These are phyloP conservation scores for Alternaria rosae DNA, from an alignment of 2,329 filamentous ascomycete genomes.

Conservation along the genomic window DNA sequence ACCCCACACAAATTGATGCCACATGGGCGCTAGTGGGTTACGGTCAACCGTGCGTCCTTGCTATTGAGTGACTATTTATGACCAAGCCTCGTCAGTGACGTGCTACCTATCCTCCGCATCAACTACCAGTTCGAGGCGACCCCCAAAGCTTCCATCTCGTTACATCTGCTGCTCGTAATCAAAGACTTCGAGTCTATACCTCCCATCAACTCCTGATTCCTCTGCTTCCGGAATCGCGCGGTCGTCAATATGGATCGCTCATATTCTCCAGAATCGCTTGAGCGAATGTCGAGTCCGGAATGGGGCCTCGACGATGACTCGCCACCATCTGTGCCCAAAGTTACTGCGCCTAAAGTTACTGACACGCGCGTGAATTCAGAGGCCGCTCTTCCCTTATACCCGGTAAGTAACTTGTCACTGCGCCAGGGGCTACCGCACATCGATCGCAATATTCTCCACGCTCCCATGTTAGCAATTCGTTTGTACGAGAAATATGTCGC, in stretches of 20 bases:
- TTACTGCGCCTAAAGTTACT: background rate
- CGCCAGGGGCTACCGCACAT: background rate
- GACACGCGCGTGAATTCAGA: background rate
- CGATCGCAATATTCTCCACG: background rate
- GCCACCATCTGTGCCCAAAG: background rate
- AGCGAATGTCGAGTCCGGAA: background rate
- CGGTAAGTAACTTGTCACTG: background rate
- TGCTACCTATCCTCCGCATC: background rate
- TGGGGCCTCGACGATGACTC: background rate
- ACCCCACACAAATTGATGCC: background rate
- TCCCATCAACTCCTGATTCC: background rate
- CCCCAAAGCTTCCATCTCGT: fast-evolving
- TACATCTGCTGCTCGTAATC: background rate
- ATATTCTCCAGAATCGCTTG: background rate
- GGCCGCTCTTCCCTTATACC: fast-evolving
- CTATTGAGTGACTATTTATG: background rate
- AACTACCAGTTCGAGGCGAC: background rate
- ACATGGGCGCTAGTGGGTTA: background rate
- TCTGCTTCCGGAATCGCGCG: background rate
- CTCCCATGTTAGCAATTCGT: background rate
- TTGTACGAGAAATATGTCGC: background rate
- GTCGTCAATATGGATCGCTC: background rate
- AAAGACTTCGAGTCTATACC: background rate
- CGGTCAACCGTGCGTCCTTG: background rate
- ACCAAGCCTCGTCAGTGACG: background rate